phyloP scores from a whole-genome alignment of 345 rosid genomes.

The Aquilaria sinensis region DNA sequence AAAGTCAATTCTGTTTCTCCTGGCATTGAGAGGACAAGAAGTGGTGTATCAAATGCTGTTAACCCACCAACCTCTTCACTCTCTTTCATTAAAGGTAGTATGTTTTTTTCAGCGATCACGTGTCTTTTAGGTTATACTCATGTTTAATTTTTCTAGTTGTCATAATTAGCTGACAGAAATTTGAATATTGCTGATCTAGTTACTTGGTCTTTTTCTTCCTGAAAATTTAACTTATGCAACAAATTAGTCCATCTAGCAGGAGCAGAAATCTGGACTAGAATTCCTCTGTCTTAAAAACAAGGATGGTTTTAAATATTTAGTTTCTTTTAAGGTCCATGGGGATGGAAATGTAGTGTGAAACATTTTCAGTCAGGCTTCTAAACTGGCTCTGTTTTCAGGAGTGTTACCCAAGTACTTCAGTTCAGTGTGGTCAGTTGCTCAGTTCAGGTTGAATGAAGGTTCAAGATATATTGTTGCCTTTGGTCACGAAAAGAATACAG shows the following conservation, averaged over 20 bases:
- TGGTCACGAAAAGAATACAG: too few species aligned
- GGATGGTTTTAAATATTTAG: too few species aligned
- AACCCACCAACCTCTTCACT: conserved; percentile 43
- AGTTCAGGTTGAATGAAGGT: conserved; percentile 73
- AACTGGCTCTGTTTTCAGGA: conserved; percentile 29
- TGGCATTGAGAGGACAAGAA: conserved; percentile 37
- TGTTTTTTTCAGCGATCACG: background rate
- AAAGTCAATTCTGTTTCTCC: conserved; percentile 53
- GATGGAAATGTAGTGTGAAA: too few species aligned
- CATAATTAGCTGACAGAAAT: background rate
- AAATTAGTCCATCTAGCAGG: too few species aligned
- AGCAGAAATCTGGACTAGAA: too few species aligned
- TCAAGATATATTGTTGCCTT: too few species aligned
- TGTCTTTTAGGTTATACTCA: background rate
- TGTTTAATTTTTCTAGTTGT: background rate
- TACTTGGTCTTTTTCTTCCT: too few species aligned
- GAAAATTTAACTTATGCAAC: too few species aligned
- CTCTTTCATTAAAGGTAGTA: conserved; percentile 65
- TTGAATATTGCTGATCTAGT: too few species aligned
- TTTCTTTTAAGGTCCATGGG: too few species aligned
- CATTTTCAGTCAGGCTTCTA: conserved; percentile 1
- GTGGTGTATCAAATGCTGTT: conserved; percentile 27
- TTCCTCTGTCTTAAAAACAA: too few species aligned
- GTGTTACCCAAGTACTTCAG: conserved; percentile 41
- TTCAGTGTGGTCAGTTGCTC: conserved; percentile 85